These are phyloP conservation scores for Fusarium sp. DNA, from an alignment of 2,329 filamentous ascomycete species.

Conservation along the genomic window DNA sequence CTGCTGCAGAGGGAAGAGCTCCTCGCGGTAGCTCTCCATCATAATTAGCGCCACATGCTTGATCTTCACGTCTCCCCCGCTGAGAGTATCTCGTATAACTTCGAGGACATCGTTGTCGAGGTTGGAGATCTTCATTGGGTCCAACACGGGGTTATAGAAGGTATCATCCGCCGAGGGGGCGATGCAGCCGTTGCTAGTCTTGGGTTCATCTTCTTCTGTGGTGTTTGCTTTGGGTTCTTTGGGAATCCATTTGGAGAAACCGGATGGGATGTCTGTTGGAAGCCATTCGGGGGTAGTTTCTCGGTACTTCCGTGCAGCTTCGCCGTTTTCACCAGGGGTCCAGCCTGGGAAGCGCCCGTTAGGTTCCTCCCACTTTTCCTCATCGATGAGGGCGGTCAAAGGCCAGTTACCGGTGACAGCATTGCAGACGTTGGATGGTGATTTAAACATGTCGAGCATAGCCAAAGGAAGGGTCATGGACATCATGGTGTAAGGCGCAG, in stretches of 20 bases:
- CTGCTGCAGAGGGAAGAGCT: constrained; percentile 60
- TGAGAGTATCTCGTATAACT: constrained; percentile 43
- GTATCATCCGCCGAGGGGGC: constrained; percentile 37
- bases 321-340: constrained; percentile 48
- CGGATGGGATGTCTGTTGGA: constrained; percentile 42
- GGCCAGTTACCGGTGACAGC: constrained; percentile 46
- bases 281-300: constrained; percentile 48
- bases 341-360: constrained; percentile 49
- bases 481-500: constrained; percentile 50
- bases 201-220: not conserved
- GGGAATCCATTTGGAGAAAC: constrained; percentile 50
- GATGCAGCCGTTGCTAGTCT: constrained; percentile 9
- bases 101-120: constrained; percentile 51
- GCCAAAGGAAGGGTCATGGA: constrained; percentile 50
- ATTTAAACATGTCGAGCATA: constrained; percentile 47
- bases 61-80: constrained; percentile 52
- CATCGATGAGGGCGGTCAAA: constrained; percentile 46
- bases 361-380: constrained; percentile 45
- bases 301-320: constrained; percentile 43
- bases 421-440: constrained; percentile 41
- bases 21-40: constrained; percentile 60
- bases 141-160: constrained; percentile 54
- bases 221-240: constrained; percentile 7
- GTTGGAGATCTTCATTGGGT: constrained; percentile 59
- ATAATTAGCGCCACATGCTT: constrained; percentile 60